phyloP scores from a whole-genome alignment of 345 rosid genomes.

The Moricandia moricandioides region DNA sequence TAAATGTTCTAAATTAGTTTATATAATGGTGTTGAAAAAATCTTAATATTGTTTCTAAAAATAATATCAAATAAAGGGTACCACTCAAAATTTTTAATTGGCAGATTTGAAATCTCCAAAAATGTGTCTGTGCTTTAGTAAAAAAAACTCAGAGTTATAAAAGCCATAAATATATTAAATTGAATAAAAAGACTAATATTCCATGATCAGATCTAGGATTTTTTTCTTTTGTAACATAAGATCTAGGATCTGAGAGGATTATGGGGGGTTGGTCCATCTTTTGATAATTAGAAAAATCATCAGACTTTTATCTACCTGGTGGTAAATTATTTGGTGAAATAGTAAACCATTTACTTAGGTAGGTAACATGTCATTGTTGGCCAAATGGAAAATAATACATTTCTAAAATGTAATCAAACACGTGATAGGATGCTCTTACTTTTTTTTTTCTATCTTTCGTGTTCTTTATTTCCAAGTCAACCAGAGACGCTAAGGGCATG shows the following conservation, averaged over 20 bases:
- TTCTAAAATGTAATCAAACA: slow-evolving; percentile 3
- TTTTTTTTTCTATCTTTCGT: neutral
- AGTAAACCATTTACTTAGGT: neutral
- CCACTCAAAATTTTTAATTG: neutral
- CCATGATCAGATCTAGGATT: neutral
- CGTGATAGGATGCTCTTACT: slow-evolving; percentile 20
- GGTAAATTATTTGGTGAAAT: slow-evolving; percentile 14
- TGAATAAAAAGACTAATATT: neutral
- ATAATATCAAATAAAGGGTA: neutral
- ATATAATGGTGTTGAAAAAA: neutral
- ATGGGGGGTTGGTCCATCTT: neutral
- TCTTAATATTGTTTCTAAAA: neutral
- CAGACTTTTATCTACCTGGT: neutral
- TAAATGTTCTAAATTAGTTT: neutral
- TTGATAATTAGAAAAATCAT: neutral
- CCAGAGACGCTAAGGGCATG: no score
- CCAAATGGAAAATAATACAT: neutral
- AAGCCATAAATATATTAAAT: neutral
- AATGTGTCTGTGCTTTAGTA: neutral
- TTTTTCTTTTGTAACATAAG: no score
- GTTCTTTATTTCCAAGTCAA: slow-evolving; percentile 20
- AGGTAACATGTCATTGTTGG: neutral
- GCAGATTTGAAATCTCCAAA: neutral
- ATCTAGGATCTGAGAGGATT: neutral
- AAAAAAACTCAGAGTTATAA: neutral